Evolutionary conservation across 1,284 basidiomycete genomes (phyloP).

Genomic region (Microstroma glucosiphilum): DNA sequence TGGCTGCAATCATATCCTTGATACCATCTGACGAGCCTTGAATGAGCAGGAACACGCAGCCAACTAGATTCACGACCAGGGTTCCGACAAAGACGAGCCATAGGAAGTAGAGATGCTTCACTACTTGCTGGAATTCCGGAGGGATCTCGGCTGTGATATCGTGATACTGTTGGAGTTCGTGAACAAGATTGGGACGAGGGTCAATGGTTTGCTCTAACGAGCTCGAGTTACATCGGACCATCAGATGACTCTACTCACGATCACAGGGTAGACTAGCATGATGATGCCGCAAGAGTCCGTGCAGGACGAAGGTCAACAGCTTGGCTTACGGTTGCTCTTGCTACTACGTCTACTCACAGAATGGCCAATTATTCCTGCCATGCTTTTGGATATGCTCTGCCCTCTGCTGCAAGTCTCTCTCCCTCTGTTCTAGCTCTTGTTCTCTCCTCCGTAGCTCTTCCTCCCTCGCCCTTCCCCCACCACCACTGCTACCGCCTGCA

Average conservation of each 20-base stretch:
- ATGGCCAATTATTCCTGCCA: slow-evolving; percentile 84
- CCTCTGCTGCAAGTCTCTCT: slow-evolving; percentile 60
- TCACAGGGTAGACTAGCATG: slow-evolving; percentile 73
- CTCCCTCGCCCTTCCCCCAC: slow-evolving; percentile 47
- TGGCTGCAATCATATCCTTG: slow-evolving; percentile 63
- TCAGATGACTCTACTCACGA: slow-evolving; percentile 47
- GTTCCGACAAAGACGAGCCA: slow-evolving; percentile 59
- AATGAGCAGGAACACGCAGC: slow-evolving; percentile 77
- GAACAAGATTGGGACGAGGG: no score
- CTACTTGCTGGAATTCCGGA: slow-evolving; percentile 68
- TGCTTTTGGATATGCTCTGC: slow-evolving; percentile 67
- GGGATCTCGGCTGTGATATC: slow-evolving; percentile 84
- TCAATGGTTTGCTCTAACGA: no score
- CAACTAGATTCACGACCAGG: slow-evolving; percentile 80
- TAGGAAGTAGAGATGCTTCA: slow-evolving; percentile 63
- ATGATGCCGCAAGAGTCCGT: no score
- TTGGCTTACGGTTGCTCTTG: no score
- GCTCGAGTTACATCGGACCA: no score
- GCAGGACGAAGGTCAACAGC: no score
- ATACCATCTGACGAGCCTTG: slow-evolving; percentile 70
- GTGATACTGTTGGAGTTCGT: slow-evolving; percentile 59
- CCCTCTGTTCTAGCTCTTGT: slow-evolving; percentile 69
- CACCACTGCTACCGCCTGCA: not conserved
- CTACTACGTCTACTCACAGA: slow-evolving; percentile 49
- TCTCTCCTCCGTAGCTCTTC: slow-evolving; percentile 68